phyloP scores from a whole-genome alignment of 2,329 filamentous ascomycete genomes.

The Chrysoporthe puriensis region DNA sequence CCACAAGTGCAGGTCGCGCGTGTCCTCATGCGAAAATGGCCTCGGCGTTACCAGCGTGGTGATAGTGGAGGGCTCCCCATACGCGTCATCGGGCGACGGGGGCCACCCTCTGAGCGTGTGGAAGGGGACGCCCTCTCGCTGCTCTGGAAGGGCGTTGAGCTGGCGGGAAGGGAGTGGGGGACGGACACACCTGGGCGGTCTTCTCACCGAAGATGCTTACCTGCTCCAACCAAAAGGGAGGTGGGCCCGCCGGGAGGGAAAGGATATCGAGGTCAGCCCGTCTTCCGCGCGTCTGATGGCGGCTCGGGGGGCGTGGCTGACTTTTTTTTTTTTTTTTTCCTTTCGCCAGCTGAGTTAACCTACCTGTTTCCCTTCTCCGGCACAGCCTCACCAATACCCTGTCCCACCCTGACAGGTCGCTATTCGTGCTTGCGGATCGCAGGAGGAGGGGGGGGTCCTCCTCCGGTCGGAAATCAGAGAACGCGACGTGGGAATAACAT shows the following conservation, averaged over 20 bases:
- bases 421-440: neutral
- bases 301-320: neutral
- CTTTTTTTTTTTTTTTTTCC: neutral
- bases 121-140: neutral
- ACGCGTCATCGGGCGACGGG: neutral
- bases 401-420: neutral
- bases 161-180: neutral
- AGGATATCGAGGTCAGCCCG: neutral
- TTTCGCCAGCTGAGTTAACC: neutral
- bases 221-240: neutral
- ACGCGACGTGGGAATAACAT: constrained; percentile 1
- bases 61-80: neutral
- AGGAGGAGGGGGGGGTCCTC: neutral
- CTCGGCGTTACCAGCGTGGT: neutral
- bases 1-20: neutral
- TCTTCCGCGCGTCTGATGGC: neutral
- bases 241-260: neutral
- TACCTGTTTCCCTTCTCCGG: neutral
- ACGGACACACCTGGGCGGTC: neutral
- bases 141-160: neutral
- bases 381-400: constrained; percentile 5
- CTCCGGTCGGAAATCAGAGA: neutral
- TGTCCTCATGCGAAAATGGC: neutral
- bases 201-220: neutral
- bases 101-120: neutral